Evolutionary conservation across 345 rosid species (phyloP).

Genomic region (Eucalyptus sp.): DNA sequence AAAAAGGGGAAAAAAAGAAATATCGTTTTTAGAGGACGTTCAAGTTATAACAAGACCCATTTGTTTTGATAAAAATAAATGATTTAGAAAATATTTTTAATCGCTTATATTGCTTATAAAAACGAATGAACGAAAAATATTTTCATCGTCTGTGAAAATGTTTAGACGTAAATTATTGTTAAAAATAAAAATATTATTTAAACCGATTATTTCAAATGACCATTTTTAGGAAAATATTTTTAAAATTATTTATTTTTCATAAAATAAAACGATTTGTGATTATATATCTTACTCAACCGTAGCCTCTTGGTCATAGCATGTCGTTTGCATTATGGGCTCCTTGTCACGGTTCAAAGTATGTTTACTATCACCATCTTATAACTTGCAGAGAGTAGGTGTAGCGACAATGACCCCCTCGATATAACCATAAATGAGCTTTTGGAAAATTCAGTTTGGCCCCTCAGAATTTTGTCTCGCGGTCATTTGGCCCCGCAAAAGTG

Average conservation of each 20-base stretch:
- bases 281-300: neutral
- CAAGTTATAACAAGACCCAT: too few species aligned
- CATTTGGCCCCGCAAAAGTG: neutral
- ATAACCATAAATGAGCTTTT: neutral
- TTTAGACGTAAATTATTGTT: too few species aligned
- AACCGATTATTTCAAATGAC: rapidly evolving
- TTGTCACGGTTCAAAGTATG: neutral
- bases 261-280: rapidly evolving
- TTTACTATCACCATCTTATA: neutral
- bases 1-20: neutral
- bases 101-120: rapidly evolving
- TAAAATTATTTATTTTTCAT: rapidly evolving
- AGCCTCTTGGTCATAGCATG: neutral
- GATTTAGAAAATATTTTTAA: too few species aligned
- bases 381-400: neutral
- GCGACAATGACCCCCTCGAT: neutral
- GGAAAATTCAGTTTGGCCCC: neutral
- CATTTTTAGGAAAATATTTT: too few species aligned
- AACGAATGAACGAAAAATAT: too few species aligned
- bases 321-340: neutral
- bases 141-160: rapidly evolving
- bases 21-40: neutral
- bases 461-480: neutral
- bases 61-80: too few species aligned
- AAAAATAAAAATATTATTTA: too few species aligned